Base-by-base conservation (phyloP, 495 filamentous ascomycete genomes). In the Polyplosphaeria fusca region DNA sequence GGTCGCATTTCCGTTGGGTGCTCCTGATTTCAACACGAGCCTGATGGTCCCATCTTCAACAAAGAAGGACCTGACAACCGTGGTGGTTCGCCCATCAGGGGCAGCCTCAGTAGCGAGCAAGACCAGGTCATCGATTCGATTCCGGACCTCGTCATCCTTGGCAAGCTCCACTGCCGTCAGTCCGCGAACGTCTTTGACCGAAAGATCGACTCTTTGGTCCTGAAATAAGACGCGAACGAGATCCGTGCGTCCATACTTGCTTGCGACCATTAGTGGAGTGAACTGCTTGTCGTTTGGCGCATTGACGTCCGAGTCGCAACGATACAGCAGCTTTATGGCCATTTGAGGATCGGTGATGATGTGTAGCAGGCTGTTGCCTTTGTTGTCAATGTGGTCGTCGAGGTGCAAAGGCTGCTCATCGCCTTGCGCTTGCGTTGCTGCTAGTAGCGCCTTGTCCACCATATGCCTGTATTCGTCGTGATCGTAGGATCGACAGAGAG, bases 231-330 rank as follows among this genome's bases (percentile, higher is more conserved):
- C 84, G 52, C 91, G 81, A 5, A 99, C 92, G 78, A 91, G 86
- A 58, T 96, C 93, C 16, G 95, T 86, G 41, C 94, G 82, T 22
- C 92, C 93, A 65, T 96, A 99, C 71, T 99, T 99, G 76, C 91
- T 96, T n/a, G 91, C 92, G 52, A 97, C 88, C 94, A 99, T 99
- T 47, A 99, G 74, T 0, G 94, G 83, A 0, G 94, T 99, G 64
- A 97, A 97, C 43, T 79, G 86, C 75, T 90, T 96, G 66, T 97
- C 94, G 65, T 99, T 99, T 0, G 85, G 86, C 0, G 93, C 93
- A 71, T 99, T 99, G 30, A 91, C 88, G 68, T 97, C 90, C 16
- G 89, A 84, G 63, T 99, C 94, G 69, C 91, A 93, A 38, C 85
- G 80, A 48, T 84, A 74, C 2, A 99, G 73, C 22, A 96, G 88